phyloP scores from a whole-genome alignment of 371 early-diverging fungal species.

The Mortierella sp. region DNA sequence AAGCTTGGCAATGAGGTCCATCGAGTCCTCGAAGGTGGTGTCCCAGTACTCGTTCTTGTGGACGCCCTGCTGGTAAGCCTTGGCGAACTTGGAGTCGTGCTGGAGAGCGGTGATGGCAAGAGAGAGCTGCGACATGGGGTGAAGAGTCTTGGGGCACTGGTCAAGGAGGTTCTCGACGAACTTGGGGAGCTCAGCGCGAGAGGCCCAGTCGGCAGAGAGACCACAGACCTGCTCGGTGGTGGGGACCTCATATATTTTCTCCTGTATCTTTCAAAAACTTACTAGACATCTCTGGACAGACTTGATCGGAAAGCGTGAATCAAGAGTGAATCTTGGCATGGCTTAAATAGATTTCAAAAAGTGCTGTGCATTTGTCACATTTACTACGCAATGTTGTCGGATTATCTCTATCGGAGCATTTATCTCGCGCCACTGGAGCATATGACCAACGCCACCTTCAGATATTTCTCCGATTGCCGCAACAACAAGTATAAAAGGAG shows the following conservation, averaged over 20 bases:
- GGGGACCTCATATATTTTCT: constrained; percentile 97
- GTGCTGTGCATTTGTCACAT: no score
- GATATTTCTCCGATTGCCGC: no score
- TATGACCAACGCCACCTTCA: no score
- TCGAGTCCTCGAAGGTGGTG: constrained; percentile 95
- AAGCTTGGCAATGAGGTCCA: constrained; percentile 98
- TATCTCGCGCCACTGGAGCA: no score
- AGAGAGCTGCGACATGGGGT: constrained; percentile 99
- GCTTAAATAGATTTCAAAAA: no score
- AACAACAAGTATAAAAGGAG: no score
- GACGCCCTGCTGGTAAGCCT: constrained; percentile 95
- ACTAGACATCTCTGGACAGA: no score
- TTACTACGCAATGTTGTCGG: no score
- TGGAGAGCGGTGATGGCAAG: constrained; percentile 97
- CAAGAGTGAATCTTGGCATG: no score
- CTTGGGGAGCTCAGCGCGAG: constrained; percentile 88
- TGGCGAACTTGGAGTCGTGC: constrained; percentile 94
- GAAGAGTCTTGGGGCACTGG: constrained; percentile 96
- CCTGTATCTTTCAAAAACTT: no score
- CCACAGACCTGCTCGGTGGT: constrained; percentile 91
- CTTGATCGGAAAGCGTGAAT: no score
- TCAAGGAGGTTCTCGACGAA: constrained; percentile 97
- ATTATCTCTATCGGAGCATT: no score
- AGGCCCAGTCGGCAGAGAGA: constrained; percentile 96
- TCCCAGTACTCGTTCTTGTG: constrained; percentile 98